Evolutionary conservation across 2,329 filamentous ascomycete genomes (phyloP), one percentile per base, ranked within the genome.

Genomic region (Pseudopithomyces chartarum): DNA sequence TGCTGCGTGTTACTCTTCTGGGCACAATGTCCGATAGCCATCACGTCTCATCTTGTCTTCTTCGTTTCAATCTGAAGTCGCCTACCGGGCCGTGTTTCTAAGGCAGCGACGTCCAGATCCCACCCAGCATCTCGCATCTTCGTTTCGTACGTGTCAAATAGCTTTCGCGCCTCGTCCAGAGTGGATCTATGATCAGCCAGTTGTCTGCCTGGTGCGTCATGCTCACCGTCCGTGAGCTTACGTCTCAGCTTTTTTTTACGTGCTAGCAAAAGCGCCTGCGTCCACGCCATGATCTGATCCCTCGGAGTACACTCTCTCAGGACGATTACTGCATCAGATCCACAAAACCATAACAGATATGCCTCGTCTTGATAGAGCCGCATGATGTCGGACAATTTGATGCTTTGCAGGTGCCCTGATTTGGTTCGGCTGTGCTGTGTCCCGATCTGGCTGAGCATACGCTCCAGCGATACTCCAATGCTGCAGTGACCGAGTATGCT

Each of bases 41-140:
- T 40, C 7, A 6, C 3, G 47, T 51, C 43, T 58, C 38, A 54
- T 22, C 40, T 55, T 33, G 49, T 39, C 53, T 60, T 48, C 32
- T 58, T 39, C 23, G 49, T 49, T 22, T 49, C 54, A 52, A 69
- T 61, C 32, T 66, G 55, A 52, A 62, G 59, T 43, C 74, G 70
- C 23, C 68, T 74, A 23, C 84, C 86, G 45, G 83, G 78, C 56
- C 77, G 80, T 17, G 88, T 92, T 78, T 92, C 89, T 64, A 93
- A 77, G 6, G 86, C 87, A 38, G 81, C 81, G 49, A 80, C 81
- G 54, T 85, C 78, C 45, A 90, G 64, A 74, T 92, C 84, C 90
- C 90, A 93, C 0, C 89, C 89, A 32, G 66, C 76, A 33, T 71
- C 70, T 56, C 63, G 68, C 53, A 87, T 58, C 58, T 75, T 61